These are phyloP conservation scores for Flaveria robusta DNA, from an alignment of 129 eudicot genomes.

Conservation along the genomic window DNA sequence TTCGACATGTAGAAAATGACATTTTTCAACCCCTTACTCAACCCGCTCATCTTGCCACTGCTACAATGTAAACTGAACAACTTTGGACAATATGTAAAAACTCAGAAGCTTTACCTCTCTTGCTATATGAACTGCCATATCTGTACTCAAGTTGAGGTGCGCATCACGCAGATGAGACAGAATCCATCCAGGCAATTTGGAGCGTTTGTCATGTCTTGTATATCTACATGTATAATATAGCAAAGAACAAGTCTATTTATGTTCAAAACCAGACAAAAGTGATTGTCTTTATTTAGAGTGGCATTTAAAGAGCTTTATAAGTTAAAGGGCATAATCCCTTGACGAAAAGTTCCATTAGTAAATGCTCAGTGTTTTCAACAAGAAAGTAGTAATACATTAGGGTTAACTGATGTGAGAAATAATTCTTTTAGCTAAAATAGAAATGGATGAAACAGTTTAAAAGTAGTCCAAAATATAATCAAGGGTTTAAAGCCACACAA, in stretches of 20 bases:
- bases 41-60: background rate
- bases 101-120: constrained; percentile 61
- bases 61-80: background rate
- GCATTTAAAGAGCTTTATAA: background rate
- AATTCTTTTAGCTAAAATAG: background rate
- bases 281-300: background rate
- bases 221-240: constrained; percentile 48
- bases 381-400: background rate
- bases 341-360: background rate
- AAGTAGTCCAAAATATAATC: background rate
- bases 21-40: background rate
- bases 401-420: constrained; percentile 1
- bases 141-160: constrained; percentile 94
- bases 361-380: background rate
- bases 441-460: constrained; percentile 6
- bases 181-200: constrained; percentile 97
- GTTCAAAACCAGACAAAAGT: background rate
- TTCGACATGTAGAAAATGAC: background rate
- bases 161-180: constrained; percentile 92
- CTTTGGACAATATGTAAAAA: background rate
- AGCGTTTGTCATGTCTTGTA: constrained; percentile 92
- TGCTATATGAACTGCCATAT: constrained; percentile 98
- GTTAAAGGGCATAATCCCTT: background rate
- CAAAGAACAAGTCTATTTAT: constrained; percentile 1
- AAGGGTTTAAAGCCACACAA: background rate